Evolutionary conservation across 2,329 filamentous ascomycete species (phyloP).

Genomic region (Ascocoryne sarcoides): DNA sequence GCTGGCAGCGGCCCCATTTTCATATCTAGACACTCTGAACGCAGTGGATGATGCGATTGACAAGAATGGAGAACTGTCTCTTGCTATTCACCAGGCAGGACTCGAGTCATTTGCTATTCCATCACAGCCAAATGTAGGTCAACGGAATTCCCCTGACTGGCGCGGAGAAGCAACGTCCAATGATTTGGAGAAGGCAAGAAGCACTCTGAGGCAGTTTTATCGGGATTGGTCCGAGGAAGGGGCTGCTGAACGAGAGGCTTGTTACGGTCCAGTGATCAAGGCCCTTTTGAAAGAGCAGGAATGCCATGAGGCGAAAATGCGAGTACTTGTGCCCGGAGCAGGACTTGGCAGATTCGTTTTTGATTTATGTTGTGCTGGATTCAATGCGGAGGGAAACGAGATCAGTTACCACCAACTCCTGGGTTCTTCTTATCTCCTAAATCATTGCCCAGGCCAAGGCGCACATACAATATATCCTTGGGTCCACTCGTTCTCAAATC

Average conservation of each 20-base stretch:
- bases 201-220: conserved; percentile 87
- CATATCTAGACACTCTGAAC: conserved; percentile 68
- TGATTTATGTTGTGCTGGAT: conserved; percentile 69
- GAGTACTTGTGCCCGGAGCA: conserved; percentile 78
- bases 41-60: conserved; percentile 83
- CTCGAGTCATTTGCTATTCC: conserved; percentile 55
- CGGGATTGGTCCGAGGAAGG: conserved; percentile 88
- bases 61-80: conserved; percentile 73
- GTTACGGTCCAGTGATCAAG: conserved; percentile 64
- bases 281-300: conserved; percentile 45
- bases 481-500: conserved; percentile 82
- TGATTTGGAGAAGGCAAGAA: conserved; percentile 86
- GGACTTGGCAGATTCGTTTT: conserved; percentile 84
- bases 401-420: conserved; percentile 97
- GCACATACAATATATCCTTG: conserved; percentile 77
- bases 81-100: conserved; percentile 64
- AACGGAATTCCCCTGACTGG: conserved; percentile 37
- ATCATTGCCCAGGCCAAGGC: conserved; percentile 49
- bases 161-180: conserved; percentile 58
- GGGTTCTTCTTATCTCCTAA: conserved; percentile 69
- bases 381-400: conserved; percentile 77
- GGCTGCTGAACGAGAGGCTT: conserved; percentile 60
- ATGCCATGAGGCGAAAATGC: conserved; percentile 19
- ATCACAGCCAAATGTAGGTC: conserved; percentile 7
- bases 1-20: conserved; percentile 73